Conservation (phyloP, 148 eudicot species). For the Persicaria tinctoria region DNA sequence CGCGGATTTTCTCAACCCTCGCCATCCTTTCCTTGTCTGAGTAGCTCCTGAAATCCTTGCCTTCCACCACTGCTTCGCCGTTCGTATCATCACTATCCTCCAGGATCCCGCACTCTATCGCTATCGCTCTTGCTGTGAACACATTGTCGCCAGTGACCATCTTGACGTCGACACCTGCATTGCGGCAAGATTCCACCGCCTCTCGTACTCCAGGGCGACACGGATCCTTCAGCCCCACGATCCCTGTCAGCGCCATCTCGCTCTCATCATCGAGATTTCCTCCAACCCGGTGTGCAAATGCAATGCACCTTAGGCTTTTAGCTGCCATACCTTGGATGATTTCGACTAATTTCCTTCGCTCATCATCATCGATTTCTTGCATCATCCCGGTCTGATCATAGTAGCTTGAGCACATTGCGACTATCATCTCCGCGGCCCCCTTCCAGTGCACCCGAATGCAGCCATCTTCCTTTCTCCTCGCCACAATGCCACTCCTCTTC, state of each 20-base stretch:
- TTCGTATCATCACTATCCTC: constrained; percentile 3
- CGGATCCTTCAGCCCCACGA: constrained; percentile 23
- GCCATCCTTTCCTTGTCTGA: constrained; percentile 16
- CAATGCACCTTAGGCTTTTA: constrained; percentile 32
- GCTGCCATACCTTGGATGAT: constrained; percentile 31
- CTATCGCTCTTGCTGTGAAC: constrained; percentile 21
- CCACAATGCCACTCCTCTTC: constrained; percentile 27
- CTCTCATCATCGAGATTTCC: neutral
- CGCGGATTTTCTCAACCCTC: constrained; percentile 18
- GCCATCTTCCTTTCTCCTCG: constrained; percentile 3
- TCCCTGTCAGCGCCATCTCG: constrained; percentile 12
- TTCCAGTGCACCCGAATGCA: constrained; percentile 30
- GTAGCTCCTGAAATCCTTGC: constrained; percentile 18
- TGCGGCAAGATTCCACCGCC: constrained; percentile 21
- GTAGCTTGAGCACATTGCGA: constrained; percentile 27
- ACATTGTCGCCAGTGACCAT: constrained; percentile 25
- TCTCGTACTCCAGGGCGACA: constrained; percentile 23
- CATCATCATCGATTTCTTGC: constrained; percentile 14
- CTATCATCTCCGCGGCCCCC: constrained; percentile 49
- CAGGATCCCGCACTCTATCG: constrained; percentile 22
- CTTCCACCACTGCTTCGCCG: constrained; percentile 15
- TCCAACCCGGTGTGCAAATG: constrained; percentile 19
- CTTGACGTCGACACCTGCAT: constrained; percentile 23
- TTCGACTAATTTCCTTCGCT: neutral
- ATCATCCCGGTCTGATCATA: constrained; percentile 18